Conservation (phyloP, 2,329 filamentous ascomycete species). For the Neonectria ditissima region DNA sequence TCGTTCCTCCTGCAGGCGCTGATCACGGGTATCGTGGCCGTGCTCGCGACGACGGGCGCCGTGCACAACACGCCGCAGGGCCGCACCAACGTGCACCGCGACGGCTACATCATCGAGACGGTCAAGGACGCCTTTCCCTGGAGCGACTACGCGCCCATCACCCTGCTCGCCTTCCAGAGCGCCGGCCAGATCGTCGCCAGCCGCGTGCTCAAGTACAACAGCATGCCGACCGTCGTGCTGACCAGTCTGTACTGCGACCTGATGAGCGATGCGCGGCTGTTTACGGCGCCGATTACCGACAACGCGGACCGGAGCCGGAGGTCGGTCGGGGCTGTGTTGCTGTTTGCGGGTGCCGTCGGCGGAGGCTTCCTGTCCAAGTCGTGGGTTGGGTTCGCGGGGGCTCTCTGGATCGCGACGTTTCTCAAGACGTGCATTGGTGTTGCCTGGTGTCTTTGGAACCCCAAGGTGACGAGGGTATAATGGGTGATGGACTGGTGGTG, state of each 20-base stretch:
- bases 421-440: slow-evolving; percentile 38
- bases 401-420: slow-evolving; percentile 45
- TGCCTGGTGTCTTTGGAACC: slow-evolving; percentile 42
- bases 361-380: slow-evolving; percentile 46
- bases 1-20: slow-evolving; percentile 40
- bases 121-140: slow-evolving; percentile 40
- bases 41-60: slow-evolving; percentile 41
- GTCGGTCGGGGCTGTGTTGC: slow-evolving; percentile 34
- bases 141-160: slow-evolving; percentile 41
- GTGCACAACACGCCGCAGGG: slow-evolving; percentile 38
- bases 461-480: slow-evolving; percentile 27
- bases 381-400: slow-evolving; percentile 42
- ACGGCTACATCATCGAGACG: slow-evolving; percentile 38
- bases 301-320: slow-evolving; percentile 43
- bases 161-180: slow-evolving; percentile 43
- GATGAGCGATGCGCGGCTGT: slow-evolving; percentile 44
- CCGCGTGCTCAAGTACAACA: slow-evolving; percentile 44
- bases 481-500: not conserved
- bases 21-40: slow-evolving; percentile 41
- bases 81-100: slow-evolving; percentile 26
- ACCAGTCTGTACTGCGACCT: slow-evolving; percentile 45
- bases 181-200: slow-evolving; percentile 44
- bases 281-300: slow-evolving; percentile 40
- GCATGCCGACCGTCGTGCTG: slow-evolving; percentile 43
- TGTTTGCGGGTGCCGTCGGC: slow-evolving; percentile 39